These are phyloP conservation scores for Streptanthus diversifolius DNA, from an alignment of 345 rosid species.

Conservation along the genomic window DNA sequence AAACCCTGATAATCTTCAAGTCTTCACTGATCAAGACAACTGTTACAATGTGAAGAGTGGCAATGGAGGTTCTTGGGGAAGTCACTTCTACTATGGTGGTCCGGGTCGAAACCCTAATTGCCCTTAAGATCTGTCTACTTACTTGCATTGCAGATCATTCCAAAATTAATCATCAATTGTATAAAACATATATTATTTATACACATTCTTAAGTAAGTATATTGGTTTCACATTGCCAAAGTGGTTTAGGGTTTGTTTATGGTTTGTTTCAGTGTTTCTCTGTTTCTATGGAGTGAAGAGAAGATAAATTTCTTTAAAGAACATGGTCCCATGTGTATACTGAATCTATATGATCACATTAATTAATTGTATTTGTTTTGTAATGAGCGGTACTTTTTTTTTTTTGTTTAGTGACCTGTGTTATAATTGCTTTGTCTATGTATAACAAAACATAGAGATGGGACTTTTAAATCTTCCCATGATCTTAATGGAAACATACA, in stretches of 20 bases:
- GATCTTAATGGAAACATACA: too few species aligned
- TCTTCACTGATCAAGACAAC: constrained; percentile 56
- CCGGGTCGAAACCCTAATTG: constrained; percentile 64
- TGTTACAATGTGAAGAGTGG: constrained; percentile 65
- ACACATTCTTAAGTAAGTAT: constrained; percentile 26
- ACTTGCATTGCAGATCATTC: constrained; percentile 18
- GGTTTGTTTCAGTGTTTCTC: constrained; percentile 17
- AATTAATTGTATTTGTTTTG: constrained; percentile 12
- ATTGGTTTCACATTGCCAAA: constrained; percentile 17
- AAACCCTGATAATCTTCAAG: constrained; percentile 50
- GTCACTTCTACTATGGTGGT: constrained; percentile 67
- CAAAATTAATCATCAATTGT: constrained; percentile 20
- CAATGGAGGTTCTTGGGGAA: constrained; percentile 60
- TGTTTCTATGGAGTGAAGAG: constrained; percentile 24
- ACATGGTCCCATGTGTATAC: constrained; percentile 37
- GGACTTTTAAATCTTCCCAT: constrained; percentile 26
- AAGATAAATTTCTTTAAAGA: constrained; percentile 16
- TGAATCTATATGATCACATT: constrained; percentile 16
- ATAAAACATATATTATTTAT: constrained; percentile 30
- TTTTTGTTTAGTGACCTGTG: constrained; percentile 18
- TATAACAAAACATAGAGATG: constrained; percentile 24
- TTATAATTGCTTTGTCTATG: constrained; percentile 25
- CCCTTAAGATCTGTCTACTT: constrained; percentile 39
- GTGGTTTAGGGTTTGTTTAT: constrained; percentile 15
- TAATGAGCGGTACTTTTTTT: not conserved